Conservation (phyloP, 2,329 filamentous ascomycete genomes). For the Aspergillus floridensis region DNA sequence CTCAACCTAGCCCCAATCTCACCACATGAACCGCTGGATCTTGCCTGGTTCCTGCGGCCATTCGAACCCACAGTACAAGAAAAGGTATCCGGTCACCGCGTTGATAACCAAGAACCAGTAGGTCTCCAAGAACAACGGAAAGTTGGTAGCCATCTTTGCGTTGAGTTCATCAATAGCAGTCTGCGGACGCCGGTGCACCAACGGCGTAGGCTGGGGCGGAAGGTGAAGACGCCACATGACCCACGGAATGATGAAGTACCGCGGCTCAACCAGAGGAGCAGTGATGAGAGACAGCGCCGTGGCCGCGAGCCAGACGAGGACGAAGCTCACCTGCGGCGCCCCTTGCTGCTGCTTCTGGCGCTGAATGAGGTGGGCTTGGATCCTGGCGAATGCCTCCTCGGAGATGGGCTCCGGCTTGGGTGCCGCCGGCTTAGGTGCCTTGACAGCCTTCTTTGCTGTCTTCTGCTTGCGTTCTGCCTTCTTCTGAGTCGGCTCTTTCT, state of each 20-base stretch:
- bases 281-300: slow-evolving; percentile 78
- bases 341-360: slow-evolving; percentile 30
- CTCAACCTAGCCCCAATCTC: slow-evolving; percentile 30
- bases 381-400: slow-evolving; percentile 27
- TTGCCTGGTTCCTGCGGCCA: slow-evolving; percentile 28
- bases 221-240: slow-evolving; percentile 84
- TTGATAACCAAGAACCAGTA: slow-evolving; percentile 54
- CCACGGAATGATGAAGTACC: slow-evolving; percentile 96
- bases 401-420: slow-evolving; percentile 22
- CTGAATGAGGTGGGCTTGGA: slow-evolving; percentile 29
- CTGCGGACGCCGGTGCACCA: slow-evolving; percentile 26
- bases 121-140: slow-evolving; percentile 50
- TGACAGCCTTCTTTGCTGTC: slow-evolving; percentile 17
- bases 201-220: slow-evolving; percentile 47
- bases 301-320: slow-evolving; percentile 63
- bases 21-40: slow-evolving; percentile 68
- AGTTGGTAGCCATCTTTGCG: slow-evolving; percentile 27
- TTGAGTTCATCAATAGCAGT: slow-evolving; percentile 24
- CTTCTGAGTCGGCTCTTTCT: slow-evolving; percentile 11
- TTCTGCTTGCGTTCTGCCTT: slow-evolving; percentile 24
- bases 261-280: slow-evolving; percentile 87
- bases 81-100: slow-evolving; percentile 28
- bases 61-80: slow-evolving; percentile 24
- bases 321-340: slow-evolving; percentile 49
- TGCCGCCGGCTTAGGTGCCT: slow-evolving; percentile 18